Evolutionary conservation across 345 rosid genomes (phyloP).

Genomic region (Garcia nutans): DNA sequence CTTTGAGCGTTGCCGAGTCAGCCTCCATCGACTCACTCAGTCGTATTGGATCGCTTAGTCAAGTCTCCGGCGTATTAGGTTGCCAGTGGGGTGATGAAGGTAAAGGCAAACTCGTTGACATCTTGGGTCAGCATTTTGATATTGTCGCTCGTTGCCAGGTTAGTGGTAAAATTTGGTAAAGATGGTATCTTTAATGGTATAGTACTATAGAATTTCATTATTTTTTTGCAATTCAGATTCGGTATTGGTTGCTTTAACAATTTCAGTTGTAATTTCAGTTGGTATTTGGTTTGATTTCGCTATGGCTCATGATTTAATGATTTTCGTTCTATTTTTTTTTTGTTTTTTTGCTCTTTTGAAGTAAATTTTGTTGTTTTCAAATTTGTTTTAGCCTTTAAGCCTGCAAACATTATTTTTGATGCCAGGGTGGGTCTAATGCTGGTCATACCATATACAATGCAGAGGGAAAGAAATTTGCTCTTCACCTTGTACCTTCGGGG

Average conservation of each 20-base stretch:
- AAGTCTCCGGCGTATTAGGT: conserved; percentile 88
- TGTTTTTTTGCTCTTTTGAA: background rate
- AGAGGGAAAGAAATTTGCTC: conserved; percentile 92
- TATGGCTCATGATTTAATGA: background rate
- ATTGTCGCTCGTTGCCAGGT: conserved; percentile 99
- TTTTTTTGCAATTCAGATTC: too few species aligned
- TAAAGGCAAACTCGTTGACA: conserved; percentile 95
- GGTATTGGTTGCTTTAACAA: background rate
- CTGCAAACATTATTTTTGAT: conserved; percentile 1
- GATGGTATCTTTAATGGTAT: background rate
- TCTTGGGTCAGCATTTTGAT: conserved; percentile 83
- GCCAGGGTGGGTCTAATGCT: conserved; percentile 97
- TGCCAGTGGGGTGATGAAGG: conserved; percentile 99
- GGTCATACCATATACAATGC: conserved; percentile 97
- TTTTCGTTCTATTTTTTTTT: background rate
- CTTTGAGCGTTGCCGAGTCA: conserved; percentile 49
- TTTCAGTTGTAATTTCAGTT: background rate
- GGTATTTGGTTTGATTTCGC: background rate
- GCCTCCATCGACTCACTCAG: conserved; percentile 33
- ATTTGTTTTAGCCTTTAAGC: background rate
- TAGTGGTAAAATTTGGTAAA: background rate
- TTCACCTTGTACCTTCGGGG: conserved; percentile 95
- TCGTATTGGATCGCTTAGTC: conserved; percentile 73
- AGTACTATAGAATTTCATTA: background rate
- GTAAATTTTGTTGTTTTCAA: background rate